A percentile compares a stretch with the other conserved stretches of the same genome.
Evolutionary conservation across 371 early-diverging fungal genomes (phyloP).

Genomic region (Chytridiales sp.): DNA sequence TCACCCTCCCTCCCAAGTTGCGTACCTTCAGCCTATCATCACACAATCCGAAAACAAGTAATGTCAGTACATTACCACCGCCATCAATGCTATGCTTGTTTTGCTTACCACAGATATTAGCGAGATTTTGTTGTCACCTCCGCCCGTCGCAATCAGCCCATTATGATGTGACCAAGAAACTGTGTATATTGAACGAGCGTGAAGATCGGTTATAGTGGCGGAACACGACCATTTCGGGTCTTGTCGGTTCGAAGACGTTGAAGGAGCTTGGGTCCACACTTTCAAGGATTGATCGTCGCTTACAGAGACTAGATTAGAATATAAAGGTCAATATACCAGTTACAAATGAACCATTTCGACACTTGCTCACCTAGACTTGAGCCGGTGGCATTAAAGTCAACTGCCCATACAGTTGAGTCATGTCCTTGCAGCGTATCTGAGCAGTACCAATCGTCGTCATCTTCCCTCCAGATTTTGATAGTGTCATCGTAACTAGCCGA

Average conservation of each 20-base stretch:
- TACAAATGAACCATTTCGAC: neutral
- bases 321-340: neutral
- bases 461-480: conserved; percentile 87
- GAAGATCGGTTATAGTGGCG: conserved; percentile 63
- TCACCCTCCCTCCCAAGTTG: conserved; percentile 36
- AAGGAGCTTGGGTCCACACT: conserved; percentile 71
- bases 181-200: conserved; percentile 82
- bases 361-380: conserved; percentile 54
- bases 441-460: conserved; percentile 92
- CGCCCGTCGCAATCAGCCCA: conserved; percentile 73
- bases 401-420: conserved; percentile 88
- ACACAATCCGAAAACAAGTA: neutral
- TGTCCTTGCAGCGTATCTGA: conserved; percentile 82
- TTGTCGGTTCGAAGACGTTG: conserved; percentile 45
- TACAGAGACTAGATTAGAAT: conserved; percentile 64
- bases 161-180: conserved; percentile 84
- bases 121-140: conserved; percentile 80
- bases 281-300: conserved; percentile 85
- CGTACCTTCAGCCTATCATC: neutral
- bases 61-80: neutral
- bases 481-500: conserved; percentile 95
- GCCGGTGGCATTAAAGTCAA: conserved; percentile 85
- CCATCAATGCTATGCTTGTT: neutral
- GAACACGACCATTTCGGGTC: conserved; percentile 70
- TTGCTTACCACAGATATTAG: conserved; percentile 43